Percentiles rank a stretch among this genome's conserved stretches.
Evolutionary conservation across 176 grass and related monocot species (phyloP).

Genomic region (Thalia dealbata): DNA sequence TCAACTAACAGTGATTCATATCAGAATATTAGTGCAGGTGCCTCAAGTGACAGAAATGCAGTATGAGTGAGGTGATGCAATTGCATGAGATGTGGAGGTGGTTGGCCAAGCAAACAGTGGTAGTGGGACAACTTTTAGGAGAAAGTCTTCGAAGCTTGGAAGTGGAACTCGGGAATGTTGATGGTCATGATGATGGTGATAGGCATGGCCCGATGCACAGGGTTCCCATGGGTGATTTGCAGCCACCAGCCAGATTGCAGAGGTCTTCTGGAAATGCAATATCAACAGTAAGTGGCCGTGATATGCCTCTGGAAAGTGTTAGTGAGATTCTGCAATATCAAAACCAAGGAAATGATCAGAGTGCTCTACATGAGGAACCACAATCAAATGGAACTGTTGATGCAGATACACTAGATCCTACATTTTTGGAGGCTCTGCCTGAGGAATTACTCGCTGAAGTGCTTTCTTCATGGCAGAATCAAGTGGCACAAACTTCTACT

Average conservation of each 20-base stretch:
- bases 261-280: conserved; percentile 46
- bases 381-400: conserved; percentile 39
- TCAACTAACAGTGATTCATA: conserved; percentile 35
- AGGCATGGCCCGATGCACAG: conserved; percentile 61
- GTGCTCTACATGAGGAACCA: conserved; percentile 34
- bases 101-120: conserved; percentile 96
- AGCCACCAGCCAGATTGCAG: conserved; percentile 38
- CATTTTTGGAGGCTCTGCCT: conserved; percentile 97
- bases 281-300: conserved; percentile 33
- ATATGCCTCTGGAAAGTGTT: conserved; percentile 69
- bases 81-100: conserved; percentile 73
- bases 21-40: conserved; percentile 42
- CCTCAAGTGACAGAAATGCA: conserved; percentile 78
- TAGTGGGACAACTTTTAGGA: conserved; percentile 86
- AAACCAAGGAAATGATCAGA: conserved; percentile 53
- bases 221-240: conserved; percentile 49
- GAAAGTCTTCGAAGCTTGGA: conserved; percentile 94
- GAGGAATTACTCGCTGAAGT: conserved; percentile 91
- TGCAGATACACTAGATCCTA: conserved; percentile 77
- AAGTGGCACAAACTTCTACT: conserved; percentile 59
- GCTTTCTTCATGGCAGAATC: conserved; percentile 92
- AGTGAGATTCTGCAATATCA: conserved; percentile 59
- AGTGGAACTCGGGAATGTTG: conserved; percentile 96
- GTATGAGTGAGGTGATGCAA: conserved; percentile 62
- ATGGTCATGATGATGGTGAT: conserved; percentile 90